Conservation (phyloP, 768 basidiomycete species). For the Podaxis mareebaensis region DNA sequence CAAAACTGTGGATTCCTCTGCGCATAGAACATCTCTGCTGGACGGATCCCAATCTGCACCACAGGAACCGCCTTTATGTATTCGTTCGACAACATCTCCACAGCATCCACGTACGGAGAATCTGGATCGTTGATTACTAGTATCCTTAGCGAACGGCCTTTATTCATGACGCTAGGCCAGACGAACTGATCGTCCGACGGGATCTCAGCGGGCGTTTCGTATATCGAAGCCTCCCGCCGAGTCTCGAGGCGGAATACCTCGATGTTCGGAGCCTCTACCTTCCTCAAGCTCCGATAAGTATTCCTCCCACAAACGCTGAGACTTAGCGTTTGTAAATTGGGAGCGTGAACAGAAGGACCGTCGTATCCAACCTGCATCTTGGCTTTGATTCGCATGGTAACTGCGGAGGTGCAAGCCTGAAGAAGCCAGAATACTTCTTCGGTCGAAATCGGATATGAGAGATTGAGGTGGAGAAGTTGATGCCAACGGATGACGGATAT, state of each 20-base stretch:
- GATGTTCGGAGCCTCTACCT: conserved; percentile 12
- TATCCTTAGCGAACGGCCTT: not conserved
- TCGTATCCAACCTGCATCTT: not conserved
- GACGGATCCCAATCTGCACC: conserved; percentile 5
- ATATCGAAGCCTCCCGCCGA: conserved; percentile 4
- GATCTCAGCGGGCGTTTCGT: not conserved
- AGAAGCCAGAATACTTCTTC: conserved; percentile 14
- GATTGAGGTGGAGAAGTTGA: conserved; percentile 9
- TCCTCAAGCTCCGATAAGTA: conserved; percentile 5
- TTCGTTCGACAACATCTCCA: not conserved
- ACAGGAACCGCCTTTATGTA: not conserved
- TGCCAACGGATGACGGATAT: conserved; percentile 6
- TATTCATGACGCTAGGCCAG: conserved; percentile 1
- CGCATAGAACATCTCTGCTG: not conserved
- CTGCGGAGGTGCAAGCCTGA: conserved; percentile 3
- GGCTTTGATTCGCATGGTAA: not conserved
- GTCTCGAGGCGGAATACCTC: conserved; percentile 8
- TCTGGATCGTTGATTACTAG: not conserved
- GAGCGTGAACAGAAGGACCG: not conserved
- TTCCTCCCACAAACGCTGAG: conserved; percentile 6
- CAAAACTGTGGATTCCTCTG: not conserved
- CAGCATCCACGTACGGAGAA: not conserved
- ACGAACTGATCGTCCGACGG: not conserved
- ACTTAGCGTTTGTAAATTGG: conserved; percentile 6
- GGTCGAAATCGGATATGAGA: conserved; percentile 7